Evolutionary conservation across 371 early-diverging fungal genomes (phyloP).

Genomic region (Capillidium rhysosporum): DNA sequence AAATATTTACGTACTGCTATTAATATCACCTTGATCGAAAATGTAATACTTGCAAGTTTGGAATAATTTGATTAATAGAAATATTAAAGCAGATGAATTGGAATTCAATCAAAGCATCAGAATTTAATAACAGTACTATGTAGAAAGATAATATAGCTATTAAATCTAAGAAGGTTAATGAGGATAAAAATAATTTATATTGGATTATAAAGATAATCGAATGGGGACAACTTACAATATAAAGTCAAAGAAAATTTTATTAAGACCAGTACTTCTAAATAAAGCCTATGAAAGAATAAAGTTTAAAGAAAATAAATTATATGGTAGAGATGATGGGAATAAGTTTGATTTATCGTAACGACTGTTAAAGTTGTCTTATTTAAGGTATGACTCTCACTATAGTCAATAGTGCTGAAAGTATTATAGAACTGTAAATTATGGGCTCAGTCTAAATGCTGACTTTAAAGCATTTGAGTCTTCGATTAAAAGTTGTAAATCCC

Average conservation of each 20-base stretch:
- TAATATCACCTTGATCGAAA: constrained; percentile 73
- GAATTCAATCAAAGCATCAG: constrained; percentile 62
- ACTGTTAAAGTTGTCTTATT: constrained; percentile 34
- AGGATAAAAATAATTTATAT: constrained; percentile 25
- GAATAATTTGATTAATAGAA: constrained; percentile 58
- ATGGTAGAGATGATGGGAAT: background rate
- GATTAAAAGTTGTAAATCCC: constrained; percentile 35
- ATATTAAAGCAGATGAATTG: constrained; percentile 67
- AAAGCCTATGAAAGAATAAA: constrained; percentile 38
- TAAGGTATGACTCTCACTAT: constrained; percentile 70
- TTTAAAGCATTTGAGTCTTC: constrained; percentile 46
- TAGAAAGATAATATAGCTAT: constrained; percentile 66
- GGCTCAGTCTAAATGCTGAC: constrained; percentile 52
- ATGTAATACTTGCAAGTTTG: constrained; percentile 64
- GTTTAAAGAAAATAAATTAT: background rate
- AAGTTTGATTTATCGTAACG: constrained; percentile 27
- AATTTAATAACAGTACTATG: constrained; percentile 40
- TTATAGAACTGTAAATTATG: constrained; percentile 22
- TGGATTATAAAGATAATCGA: constrained; percentile 35
- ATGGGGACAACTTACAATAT: constrained; percentile 38
- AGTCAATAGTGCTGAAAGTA: constrained; percentile 53
- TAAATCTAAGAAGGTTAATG: constrained; percentile 53
- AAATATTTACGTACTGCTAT: constrained; percentile 55
- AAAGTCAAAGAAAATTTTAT: constrained; percentile 59
- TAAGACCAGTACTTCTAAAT: constrained; percentile 50